A percentile compares a stretch with the other conserved stretches of the same genome.
Evolutionary conservation across 1,284 basidiomycete genomes (phyloP).

Genomic region (Agaricales sp.): DNA sequence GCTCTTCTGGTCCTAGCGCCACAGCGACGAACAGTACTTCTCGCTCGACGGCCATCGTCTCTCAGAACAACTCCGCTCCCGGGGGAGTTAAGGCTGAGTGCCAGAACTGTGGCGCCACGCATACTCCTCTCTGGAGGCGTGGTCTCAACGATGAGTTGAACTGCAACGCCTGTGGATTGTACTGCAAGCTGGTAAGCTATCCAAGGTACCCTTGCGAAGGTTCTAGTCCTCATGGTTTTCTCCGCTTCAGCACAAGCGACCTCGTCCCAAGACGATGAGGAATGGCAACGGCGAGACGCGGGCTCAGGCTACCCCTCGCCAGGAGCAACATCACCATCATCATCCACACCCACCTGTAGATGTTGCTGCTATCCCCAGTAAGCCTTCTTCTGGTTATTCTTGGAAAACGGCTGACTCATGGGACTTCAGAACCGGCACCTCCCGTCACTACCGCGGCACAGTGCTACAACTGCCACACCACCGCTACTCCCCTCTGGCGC

Average conservation of each 20-base stretch:
- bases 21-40: slow-evolving; percentile 37
- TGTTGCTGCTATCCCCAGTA: slow-evolving; percentile 4
- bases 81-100: slow-evolving; percentile 54
- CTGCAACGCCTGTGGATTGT: slow-evolving; percentile 74
- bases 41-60: slow-evolving; percentile 18
- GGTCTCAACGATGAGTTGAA: slow-evolving; percentile 78
- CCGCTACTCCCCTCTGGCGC: slow-evolving; percentile 83
- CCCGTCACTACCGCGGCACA: slow-evolving; percentile 40
- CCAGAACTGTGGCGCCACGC: slow-evolving; percentile 74
- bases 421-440: not conserved
- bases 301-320: slow-evolving; percentile 48
- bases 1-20: slow-evolving; percentile 47
- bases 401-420: too few relatives aligned
- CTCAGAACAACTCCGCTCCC: not conserved
- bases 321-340: slow-evolving; percentile 20
- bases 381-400: too few relatives aligned
- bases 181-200: slow-evolving; percentile 59
- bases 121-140: slow-evolving; percentile 73
- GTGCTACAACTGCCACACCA: slow-evolving; percentile 86
- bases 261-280: slow-evolving; percentile 76
- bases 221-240: slow-evolving; percentile 4
- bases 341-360: slow-evolving; percentile 9
- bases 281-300: slow-evolving; percentile 59
- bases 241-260: slow-evolving; percentile 57
- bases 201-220: slow-evolving; percentile 14